Evolutionary conservation across 495 filamentous ascomycete genomes (phyloP).

Genomic region (Penicillium crystallinum): DNA sequence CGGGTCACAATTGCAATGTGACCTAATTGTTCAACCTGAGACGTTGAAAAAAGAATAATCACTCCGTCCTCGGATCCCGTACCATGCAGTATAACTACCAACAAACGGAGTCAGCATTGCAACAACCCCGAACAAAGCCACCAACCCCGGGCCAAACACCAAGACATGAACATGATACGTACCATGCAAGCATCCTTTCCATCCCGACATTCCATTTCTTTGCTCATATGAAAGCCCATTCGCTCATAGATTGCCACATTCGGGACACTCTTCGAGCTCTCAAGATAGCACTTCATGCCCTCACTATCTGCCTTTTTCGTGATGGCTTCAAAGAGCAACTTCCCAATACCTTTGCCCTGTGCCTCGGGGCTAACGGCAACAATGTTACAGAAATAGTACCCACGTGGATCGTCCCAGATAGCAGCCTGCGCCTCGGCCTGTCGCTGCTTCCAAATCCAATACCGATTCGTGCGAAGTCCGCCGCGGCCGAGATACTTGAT

Average conservation of each 20-base stretch:
- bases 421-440: constrained; percentile 51
- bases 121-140: background rate
- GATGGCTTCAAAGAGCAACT: constrained; percentile 50
- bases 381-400: constrained; percentile 66
- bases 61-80: constrained; percentile 21
- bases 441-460: constrained; percentile 62
- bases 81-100: constrained; percentile 32
- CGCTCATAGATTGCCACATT: constrained; percentile 61
- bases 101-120: background rate
- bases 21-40: too few species aligned
- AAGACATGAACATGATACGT: constrained; percentile 9
- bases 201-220: constrained; percentile 57
- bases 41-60: background rate
- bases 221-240: constrained; percentile 57
- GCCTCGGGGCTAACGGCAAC: constrained; percentile 57
- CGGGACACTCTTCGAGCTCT: constrained; percentile 54
- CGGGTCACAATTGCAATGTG: too few species aligned
- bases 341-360: constrained; percentile 56
- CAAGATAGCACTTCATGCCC: constrained; percentile 56
- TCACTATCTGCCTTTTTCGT: constrained; percentile 52
- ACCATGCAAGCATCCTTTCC: constrained; percentile 41
- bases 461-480: constrained; percentile 54
- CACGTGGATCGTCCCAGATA: constrained; percentile 54
- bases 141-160: background rate
- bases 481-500: constrained; percentile 51